phyloP scores from a whole-genome alignment of 345 rosid genomes.

The Camelina laxa region DNA sequence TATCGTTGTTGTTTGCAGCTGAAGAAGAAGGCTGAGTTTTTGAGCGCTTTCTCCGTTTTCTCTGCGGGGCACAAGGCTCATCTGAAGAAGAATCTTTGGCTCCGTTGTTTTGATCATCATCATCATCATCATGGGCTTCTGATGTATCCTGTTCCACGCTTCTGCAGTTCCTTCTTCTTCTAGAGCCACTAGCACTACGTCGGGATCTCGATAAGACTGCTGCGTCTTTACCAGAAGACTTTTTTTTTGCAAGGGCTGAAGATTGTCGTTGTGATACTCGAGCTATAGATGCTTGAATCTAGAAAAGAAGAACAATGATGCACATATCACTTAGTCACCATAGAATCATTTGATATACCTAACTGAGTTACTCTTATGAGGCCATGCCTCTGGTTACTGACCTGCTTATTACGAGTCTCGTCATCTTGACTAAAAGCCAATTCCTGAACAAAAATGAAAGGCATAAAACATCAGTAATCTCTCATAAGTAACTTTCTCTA shows the following conservation, averaged over 20 bases:
- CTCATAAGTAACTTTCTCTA: constrained; percentile 14
- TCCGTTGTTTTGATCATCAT: constrained; percentile 56
- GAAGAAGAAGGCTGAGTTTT: constrained; percentile 66
- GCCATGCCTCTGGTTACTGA: constrained; percentile 35
- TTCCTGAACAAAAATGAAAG: constrained; percentile 57
- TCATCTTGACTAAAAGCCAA: constrained; percentile 88
- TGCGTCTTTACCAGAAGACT: constrained; percentile 60
- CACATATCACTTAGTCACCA: constrained; percentile 10
- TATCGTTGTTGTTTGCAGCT: constrained; percentile 57
- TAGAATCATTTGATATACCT: constrained; percentile 5
- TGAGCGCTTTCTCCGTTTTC: constrained; percentile 59
- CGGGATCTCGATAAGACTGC: constrained; percentile 55
- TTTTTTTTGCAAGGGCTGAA: constrained; percentile 74
- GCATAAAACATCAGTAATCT: constrained; percentile 27
- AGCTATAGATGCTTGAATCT: constrained; percentile 97
- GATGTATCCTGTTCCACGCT: constrained; percentile 61
- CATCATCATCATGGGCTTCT: constrained; percentile 63
- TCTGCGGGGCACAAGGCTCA: constrained; percentile 56
- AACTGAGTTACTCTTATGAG: constrained; percentile 5
- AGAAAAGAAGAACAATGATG: constrained; percentile 29
- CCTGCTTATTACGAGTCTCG: constrained; percentile 86
- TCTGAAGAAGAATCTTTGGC: constrained; percentile 86
- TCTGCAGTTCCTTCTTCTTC: constrained; percentile 63
- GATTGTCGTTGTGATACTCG: constrained; percentile 79
- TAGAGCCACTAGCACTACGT: constrained; percentile 54